Conservation (phyloP, 1,284 basidiomycete species). For the Fomes fomentarius region DNA sequence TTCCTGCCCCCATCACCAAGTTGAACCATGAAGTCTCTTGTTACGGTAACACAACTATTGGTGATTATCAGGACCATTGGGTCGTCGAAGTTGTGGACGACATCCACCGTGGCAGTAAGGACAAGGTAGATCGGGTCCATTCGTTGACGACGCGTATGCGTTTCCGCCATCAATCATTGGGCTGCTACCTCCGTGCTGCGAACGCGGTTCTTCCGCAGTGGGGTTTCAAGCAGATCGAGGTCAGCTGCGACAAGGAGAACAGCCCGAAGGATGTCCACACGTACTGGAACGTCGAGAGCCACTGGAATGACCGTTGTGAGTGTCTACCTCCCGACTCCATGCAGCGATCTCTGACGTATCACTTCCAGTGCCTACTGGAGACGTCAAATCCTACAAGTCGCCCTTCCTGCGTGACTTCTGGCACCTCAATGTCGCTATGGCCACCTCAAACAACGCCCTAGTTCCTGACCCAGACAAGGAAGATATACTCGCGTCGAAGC, state of each 20-base stretch:
- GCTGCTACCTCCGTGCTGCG: constrained; percentile 91
- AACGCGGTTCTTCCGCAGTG: constrained; percentile 93
- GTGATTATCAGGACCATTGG: constrained; percentile 93
- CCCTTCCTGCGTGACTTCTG: constrained; percentile 97
- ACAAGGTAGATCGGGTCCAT: constrained; percentile 74
- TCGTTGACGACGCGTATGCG: constrained; percentile 90
- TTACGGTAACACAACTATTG: constrained; percentile 88
- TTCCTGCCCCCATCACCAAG: constrained; percentile 90
- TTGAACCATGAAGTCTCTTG: constrained; percentile 91
- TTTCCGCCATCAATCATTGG: constrained; percentile 77
- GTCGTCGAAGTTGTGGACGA: constrained; percentile 95
- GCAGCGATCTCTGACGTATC: not conserved
- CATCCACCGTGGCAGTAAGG: constrained; percentile 62
- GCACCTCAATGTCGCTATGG: constrained; percentile 99
- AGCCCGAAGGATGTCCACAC: constrained; percentile 85
- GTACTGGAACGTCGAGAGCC: constrained; percentile 98
- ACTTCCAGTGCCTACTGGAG: constrained; percentile 76
- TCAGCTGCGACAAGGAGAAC: constrained; percentile 91
- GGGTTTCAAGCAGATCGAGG: constrained; percentile 99
- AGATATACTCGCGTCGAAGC: constrained; percentile 92
- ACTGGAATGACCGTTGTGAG: constrained; percentile 92
- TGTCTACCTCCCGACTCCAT: constrained; percentile 25
- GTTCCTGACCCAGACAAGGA: constrained; percentile 98
- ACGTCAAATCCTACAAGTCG: constrained; percentile 85
- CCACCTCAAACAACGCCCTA: constrained; percentile 99